Base-by-base conservation (phyloP, 2,329 filamentous ascomycete genomes). In the Fusarium mexicanum region DNA sequence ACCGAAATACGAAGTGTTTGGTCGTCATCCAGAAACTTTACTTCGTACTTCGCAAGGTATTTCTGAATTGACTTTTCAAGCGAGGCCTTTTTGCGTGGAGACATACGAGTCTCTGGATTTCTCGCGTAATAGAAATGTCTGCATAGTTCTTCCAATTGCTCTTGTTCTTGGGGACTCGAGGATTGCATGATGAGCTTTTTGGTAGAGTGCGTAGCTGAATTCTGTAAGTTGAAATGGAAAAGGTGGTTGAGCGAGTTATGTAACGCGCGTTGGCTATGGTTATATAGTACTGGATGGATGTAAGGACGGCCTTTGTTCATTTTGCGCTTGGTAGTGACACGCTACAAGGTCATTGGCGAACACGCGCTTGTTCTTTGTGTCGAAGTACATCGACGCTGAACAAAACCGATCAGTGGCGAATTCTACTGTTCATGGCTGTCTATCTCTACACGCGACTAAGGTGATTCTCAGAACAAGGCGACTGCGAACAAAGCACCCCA, bases 381-480 rank as follows among this genome's bases (percentile, higher is more conserved):
- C 13, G 2, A 31, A 12, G 20, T 10, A 13, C 5, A 13, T 24
- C 3, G 29, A 18, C 10, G 8, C 29, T 24, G 46, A 48, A 48
- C 5, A 47, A 2, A 22, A 11, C 2, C 1, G 26, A 47, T 2
- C 13, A 22, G 13, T 29, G 9, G 0, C 6, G 14, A 14, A 3
- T 11, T 6, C 0, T 29, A 4, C 2, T 47, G 24, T 20, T 29
- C 18, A 10, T 7, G 5, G 10, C 24, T 13, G 5, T 20, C 8
- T 26, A 12, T 7, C 8, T 29, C 12, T 29, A 8, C 8, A 26
- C 2, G 1, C 0, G 18, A 29, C 5, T 6, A 29, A 29, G 18
- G 6, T 22, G 1, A 29, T 10, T 8, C 13, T 2, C 5, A 0
- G 6, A 16, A 47, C 1, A 7, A 20, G 4, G 3, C 3, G 8